Percentiles rank a stretch among this genome's conserved stretches.
These are phyloP conservation scores for Daldinia caldariorum DNA, from an alignment of 495 filamentous ascomycete species.

Conservation along the genomic window DNA sequence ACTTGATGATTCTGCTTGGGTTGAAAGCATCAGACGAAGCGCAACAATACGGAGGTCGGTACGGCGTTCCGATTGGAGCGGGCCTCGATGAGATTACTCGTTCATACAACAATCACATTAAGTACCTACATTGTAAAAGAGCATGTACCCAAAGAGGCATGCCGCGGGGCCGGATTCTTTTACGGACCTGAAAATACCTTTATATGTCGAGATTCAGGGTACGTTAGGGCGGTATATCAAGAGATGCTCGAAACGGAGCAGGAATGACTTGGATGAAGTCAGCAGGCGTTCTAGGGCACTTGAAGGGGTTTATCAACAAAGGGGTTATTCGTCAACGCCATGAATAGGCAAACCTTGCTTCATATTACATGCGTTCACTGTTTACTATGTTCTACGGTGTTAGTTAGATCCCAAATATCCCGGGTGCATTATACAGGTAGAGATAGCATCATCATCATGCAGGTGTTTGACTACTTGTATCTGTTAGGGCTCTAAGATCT, in stretches of 20 bases:
- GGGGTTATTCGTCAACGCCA: conserved; percentile 26
- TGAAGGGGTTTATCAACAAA: conserved; percentile 16
- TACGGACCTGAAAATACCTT: conserved; percentile 21
- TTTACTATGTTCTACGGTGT: not conserved
- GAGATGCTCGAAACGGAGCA: conserved; percentile 16
- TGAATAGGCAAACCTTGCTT: conserved; percentile 30
- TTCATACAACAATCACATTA: conserved; percentile 20
- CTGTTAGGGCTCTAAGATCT: conserved; percentile 13
- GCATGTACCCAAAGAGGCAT: conserved; percentile 12
- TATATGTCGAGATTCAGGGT: conserved; percentile 17
- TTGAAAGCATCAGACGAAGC: conserved; percentile 88
- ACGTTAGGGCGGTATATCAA: conserved; percentile 27
- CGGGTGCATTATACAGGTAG: conserved; percentile 26
- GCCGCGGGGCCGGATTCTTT: not conserved
- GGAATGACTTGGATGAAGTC: conserved; percentile 41
- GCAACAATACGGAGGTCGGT: conserved; percentile 75
- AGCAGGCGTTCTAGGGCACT: conserved; percentile 40
- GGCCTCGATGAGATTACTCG: conserved; percentile 30
- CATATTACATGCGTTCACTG: conserved; percentile 14
- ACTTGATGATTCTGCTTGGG: conserved; percentile 88
- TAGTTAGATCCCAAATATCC: conserved; percentile 15
- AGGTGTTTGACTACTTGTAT: conserved; percentile 14
- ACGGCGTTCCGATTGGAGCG: conserved; percentile 42
- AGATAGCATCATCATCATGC: conserved; percentile 34
- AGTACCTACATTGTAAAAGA: conserved; percentile 34